phyloP scores from a whole-genome alignment of 179 eudicot genomes.

The Beta macrorhiza region DNA sequence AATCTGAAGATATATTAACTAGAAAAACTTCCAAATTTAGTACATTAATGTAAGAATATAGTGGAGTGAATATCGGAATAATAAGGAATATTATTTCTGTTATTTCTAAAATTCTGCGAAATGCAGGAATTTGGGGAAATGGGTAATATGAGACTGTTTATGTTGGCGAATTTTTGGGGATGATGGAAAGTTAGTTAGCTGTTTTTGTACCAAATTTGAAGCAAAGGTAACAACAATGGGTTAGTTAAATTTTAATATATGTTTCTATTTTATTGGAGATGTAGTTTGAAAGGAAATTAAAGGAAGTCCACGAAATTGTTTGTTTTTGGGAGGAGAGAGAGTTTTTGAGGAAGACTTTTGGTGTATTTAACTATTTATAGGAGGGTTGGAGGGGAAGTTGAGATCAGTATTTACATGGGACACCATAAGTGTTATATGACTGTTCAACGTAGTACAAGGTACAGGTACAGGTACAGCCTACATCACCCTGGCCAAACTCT shows the following conservation, averaged over 20 bases:
- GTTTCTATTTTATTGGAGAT: too few relatives aligned
- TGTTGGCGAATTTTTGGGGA: constrained; percentile 3
- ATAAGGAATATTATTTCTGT: too few relatives aligned
- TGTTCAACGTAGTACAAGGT: neutral
- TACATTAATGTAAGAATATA: neutral
- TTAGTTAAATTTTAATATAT: too few relatives aligned
- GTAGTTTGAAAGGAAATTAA: too few relatives aligned
- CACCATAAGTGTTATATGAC: too few relatives aligned
- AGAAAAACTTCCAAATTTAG: constrained; percentile 11
- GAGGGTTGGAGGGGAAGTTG: too few relatives aligned
- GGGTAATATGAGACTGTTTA: neutral
- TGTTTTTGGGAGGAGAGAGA: too few relatives aligned
- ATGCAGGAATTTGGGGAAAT: neutral
- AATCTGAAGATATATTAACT: neutral
- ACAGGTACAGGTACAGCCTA: neutral
- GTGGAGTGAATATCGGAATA: too few relatives aligned
- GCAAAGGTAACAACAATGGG: neutral
- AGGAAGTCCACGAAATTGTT: too few relatives aligned
- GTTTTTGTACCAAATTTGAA: neutral
- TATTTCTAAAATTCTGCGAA: neutral
- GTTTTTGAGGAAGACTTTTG: too few relatives aligned
- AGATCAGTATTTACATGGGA: too few relatives aligned
- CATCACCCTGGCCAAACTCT: neutral
- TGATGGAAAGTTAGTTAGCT: neutral
- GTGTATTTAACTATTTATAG: too few relatives aligned